A percentile compares a stretch with the other conserved stretches of the same genome.
Evolutionary conservation across 1,284 basidiomycete genomes (phyloP).

Genomic region (Cryptococcus maquisensis): DNA sequence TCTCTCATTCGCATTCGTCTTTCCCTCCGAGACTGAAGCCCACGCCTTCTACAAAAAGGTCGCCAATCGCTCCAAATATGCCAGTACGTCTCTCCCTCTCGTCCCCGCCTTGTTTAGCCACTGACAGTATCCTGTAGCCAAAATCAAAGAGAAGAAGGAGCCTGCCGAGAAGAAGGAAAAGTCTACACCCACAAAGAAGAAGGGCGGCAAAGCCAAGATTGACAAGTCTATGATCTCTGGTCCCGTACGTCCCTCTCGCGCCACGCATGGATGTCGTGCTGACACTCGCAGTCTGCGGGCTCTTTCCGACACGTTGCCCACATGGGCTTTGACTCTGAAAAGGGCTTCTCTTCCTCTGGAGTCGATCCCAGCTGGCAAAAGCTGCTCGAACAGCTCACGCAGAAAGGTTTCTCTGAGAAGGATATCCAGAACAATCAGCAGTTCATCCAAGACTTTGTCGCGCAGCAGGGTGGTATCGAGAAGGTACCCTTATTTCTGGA

Average conservation of each 20-base stretch:
- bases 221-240: conserved; percentile 88
- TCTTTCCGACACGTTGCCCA: conserved; percentile 90
- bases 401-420: conserved; percentile 62
- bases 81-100: conserved; percentile 50
- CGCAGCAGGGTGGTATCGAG: conserved; percentile 54
- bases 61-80: conserved; percentile 61
- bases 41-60: conserved; percentile 87
- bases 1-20: conserved; percentile 65
- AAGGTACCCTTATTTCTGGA: conserved; percentile 12
- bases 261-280: neutral
- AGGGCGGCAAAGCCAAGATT: conserved; percentile 56
- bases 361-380: conserved; percentile 92
- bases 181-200: conserved; percentile 54
- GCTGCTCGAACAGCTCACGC: conserved; percentile 67
- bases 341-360: conserved; percentile 78
- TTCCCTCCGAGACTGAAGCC: conserved; percentile 82
- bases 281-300: conserved; percentile 50
- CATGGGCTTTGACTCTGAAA: conserved; percentile 86
- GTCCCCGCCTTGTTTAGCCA: neutral
- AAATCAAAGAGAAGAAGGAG: conserved; percentile 42
- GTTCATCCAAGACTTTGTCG: conserved; percentile 82
- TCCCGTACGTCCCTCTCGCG: conserved; percentile 55
- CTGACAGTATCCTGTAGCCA: conserved; percentile 20
- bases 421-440: conserved; percentile 73
- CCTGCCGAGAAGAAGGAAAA: conserved; percentile 25